A percentile compares a stretch with the other conserved stretches of the same genome.
Evolutionary conservation across 768 basidiomycete species (phyloP).

Genomic region (Termitomyces sp.): DNA sequence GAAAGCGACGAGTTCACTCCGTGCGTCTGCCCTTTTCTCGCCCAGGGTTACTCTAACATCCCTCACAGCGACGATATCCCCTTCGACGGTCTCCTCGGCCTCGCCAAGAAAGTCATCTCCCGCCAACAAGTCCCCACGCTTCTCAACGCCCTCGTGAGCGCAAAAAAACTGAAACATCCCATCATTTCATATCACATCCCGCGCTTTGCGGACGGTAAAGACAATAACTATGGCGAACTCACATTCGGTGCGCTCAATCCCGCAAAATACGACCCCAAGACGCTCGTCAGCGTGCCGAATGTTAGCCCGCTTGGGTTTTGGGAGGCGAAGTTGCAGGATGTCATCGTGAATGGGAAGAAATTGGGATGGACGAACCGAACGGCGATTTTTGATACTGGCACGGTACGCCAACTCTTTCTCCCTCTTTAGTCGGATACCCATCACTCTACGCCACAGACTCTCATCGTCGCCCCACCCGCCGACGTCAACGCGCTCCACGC

Average conservation of each 20-base stretch:
- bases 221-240: conserved; percentile 51
- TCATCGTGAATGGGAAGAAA: conserved; percentile 47
- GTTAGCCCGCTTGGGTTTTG: conserved; percentile 45
- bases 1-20: conserved; percentile 56
- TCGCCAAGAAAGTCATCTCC: conserved; percentile 44
- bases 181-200: conserved; percentile 72
- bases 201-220: conserved; percentile 45
- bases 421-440: not conserved
- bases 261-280: conserved; percentile 46
- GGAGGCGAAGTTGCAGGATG: conserved; percentile 53
- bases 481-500: conserved; percentile 59
- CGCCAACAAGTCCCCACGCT: conserved; percentile 53
- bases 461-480: conserved; percentile 18
- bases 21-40: conserved; percentile 20
- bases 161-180: conserved; percentile 47
- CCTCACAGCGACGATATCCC: conserved; percentile 27
- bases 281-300: conserved; percentile 49
- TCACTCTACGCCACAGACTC: conserved; percentile 10
- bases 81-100: conserved; percentile 61
- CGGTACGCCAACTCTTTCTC: conserved; percentile 18
- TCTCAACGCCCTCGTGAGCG: conserved; percentile 50
- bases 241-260: conserved; percentile 64
- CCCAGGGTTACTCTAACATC: conserved; percentile 1
- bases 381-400: conserved; percentile 52
- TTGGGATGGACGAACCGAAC: conserved; percentile 45